phyloP scores from a whole-genome alignment of 345 rosid species.

The Turritis glabra region DNA sequence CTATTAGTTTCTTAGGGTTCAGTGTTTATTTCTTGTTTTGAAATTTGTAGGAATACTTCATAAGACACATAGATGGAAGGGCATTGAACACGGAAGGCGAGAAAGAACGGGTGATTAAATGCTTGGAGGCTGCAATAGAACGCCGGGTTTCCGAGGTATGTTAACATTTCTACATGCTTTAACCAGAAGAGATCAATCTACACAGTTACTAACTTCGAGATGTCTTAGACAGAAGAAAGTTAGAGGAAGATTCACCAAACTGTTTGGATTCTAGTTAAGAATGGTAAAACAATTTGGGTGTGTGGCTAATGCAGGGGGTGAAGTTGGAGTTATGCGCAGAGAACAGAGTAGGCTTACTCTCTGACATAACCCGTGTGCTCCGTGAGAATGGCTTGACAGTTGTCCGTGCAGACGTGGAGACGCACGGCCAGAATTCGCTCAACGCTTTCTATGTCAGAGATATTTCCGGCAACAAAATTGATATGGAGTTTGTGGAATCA shows the following conservation, averaged over 20 bases:
- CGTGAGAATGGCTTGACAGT: constrained; percentile 69
- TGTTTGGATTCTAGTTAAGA: constrained; percentile 58
- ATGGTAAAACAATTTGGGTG: constrained; percentile 26
- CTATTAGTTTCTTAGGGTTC: too few relatives aligned
- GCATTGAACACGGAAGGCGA: constrained; percentile 95
- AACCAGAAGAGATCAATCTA: constrained; percentile 40
- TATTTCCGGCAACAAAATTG: constrained; percentile 55
- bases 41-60: constrained; percentile 73
- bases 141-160: constrained; percentile 54
- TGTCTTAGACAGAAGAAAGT: constrained; percentile 38
- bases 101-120: constrained; percentile 84
- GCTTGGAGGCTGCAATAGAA: constrained; percentile 94
- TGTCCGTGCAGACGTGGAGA: constrained; percentile 68
- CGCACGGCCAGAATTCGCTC: constrained; percentile 57
- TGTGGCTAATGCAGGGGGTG: constrained; percentile 56
- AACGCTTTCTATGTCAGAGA: constrained; percentile 61
- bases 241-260: constrained; percentile 47
- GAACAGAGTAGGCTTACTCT: constrained; percentile 59
- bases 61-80: constrained; percentile 83
- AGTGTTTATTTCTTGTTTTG: constrained; percentile 11
- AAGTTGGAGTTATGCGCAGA: constrained; percentile 59
- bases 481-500: constrained; percentile 60
- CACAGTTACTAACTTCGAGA: constrained; percentile 42
- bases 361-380: constrained; percentile 66
- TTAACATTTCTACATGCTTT: not conserved